phyloP scores from a whole-genome alignment of 768 basidiomycete genomes.

The Tylopilus plumbeoviolaceoides region DNA sequence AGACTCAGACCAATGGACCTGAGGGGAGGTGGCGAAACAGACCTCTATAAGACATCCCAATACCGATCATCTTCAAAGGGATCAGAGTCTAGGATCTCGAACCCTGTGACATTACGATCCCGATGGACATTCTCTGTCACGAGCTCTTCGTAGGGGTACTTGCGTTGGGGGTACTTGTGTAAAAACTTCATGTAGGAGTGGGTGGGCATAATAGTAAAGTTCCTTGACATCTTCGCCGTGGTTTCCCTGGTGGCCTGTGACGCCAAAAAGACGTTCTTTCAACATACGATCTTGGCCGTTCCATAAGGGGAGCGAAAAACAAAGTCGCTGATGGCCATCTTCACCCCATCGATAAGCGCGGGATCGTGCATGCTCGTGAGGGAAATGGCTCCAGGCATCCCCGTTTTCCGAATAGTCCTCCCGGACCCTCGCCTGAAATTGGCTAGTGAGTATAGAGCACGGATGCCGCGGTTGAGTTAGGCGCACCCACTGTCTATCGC shows the following conservation, averaged over 20 bases:
- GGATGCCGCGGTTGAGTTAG: neutral
- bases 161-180: constrained; percentile 96
- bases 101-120: constrained; percentile 83
- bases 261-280: constrained; percentile 94
- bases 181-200: constrained; percentile 99
- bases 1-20: neutral
- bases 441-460: constrained; percentile 10
- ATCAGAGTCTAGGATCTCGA: constrained; percentile 90
- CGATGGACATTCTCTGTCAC: constrained; percentile 81
- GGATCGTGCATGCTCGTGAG: constrained; percentile 88
- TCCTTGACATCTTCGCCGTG: constrained; percentile 99
- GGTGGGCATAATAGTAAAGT: constrained; percentile 95
- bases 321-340: constrained; percentile 93
- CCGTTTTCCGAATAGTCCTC: constrained; percentile 98
- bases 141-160: constrained; percentile 92
- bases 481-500: constrained; percentile 94
- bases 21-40: constrained; percentile 5
- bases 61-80: constrained; percentile 90
- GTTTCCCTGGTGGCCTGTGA: constrained; percentile 96
- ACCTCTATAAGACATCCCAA: constrained; percentile 99
- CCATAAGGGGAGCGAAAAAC: constrained; percentile 90
- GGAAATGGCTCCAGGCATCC: constrained; percentile 94
- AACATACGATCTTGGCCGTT: constrained; percentile 92
- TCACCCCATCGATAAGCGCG: constrained; percentile 99
- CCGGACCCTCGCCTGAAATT: constrained; percentile 84